Evolutionary conservation across 2,329 filamentous ascomycete species (phyloP).

Genomic region (Bipolaris oryzae): DNA sequence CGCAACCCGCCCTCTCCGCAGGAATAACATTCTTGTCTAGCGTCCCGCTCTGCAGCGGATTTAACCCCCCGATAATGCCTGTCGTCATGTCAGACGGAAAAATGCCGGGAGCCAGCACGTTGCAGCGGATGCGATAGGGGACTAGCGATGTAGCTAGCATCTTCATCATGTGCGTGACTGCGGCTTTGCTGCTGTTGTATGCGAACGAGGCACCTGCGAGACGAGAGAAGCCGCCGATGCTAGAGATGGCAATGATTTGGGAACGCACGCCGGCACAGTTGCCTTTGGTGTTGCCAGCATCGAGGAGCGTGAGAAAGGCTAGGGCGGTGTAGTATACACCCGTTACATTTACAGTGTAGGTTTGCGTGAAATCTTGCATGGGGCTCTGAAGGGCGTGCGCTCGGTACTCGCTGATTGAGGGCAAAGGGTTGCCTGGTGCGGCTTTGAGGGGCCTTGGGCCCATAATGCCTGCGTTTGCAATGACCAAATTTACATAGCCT

Average conservation of each 20-base stretch:
- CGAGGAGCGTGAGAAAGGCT: constrained; percentile 51
- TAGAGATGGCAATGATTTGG: constrained; percentile 31
- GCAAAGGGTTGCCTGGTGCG: constrained; percentile 10
- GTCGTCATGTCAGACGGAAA: constrained; percentile 29
- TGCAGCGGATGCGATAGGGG: constrained; percentile 54
- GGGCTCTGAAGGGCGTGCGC: constrained; percentile 26
- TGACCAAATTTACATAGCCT: constrained; percentile 29
- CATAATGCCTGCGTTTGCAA: constrained; percentile 35
- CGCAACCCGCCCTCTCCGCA: constrained; percentile 64
- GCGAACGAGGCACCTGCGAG: constrained; percentile 18
- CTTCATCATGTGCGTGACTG: constrained; percentile 57
- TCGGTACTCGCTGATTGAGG: constrained; percentile 24
- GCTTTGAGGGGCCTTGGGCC: constrained; percentile 26
- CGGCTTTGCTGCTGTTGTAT: constrained; percentile 52
- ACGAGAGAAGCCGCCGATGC: constrained; percentile 13
- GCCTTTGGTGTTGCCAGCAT: constrained; percentile 46
- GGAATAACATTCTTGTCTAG: constrained; percentile 47
- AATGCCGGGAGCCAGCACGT: constrained; percentile 57
- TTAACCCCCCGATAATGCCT: constrained; percentile 14
- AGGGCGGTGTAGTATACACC: constrained; percentile 51
- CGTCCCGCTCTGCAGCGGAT: background rate
- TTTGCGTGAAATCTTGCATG: constrained; percentile 39
- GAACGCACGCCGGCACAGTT: constrained; percentile 19
- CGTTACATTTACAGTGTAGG: constrained; percentile 51
- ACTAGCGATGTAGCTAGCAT: constrained; percentile 53